Evolutionary conservation across 75 land plant genomes (phyloP), one percentile per base, ranked within the genome.

Genomic region (Selaginella moellendorffii): DNA sequence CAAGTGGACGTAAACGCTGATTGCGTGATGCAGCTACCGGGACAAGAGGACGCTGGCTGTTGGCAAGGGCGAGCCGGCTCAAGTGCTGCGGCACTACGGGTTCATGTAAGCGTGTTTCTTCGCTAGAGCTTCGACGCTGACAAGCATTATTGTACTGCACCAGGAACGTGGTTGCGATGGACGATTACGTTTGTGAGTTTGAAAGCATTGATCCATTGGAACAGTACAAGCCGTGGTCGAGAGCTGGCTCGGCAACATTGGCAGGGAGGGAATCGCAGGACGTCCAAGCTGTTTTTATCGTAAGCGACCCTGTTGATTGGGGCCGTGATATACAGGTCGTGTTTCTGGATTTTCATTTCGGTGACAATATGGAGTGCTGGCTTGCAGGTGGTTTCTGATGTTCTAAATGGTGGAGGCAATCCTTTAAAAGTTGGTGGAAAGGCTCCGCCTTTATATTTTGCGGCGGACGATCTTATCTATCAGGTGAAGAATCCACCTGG

Each of bases 301-400:
- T 81, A 62, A 92, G 97, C 78, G 97, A 92, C 65, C 81, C 97
- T 52, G 77, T 88, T 68, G 97, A 92, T 64, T 92, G 97, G 97
- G 79, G 97, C 70, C 84, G 97, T 29, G 97, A 92, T 68, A 79
- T 92, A 63, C 97, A 92, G 95, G 97, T 92, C 51, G 27, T 31
- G 2, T 12, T 61, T 2, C 26, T 9, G 9, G 2, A 20, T 56
- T 24, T 24, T 24, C 26, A 27, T 61, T 61, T 24, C 10, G 46
- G 14, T 36, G 14, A 36, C 46, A 5, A 36, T 5, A 36, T 36
- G 46, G 5, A 36, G 14, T 36, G n/a, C 9, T n/a, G 5, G n/a
- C n/a, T 59, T 51, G 52, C 62, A 91, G 97, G 95, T 91, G 58
- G 72, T 91, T 5, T 88, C 88, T 70, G 97, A 91, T 66, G 84